phyloP scores from a whole-genome alignment of 2,329 filamentous ascomycete genomes.

The Cladosporium halotolerans region DNA sequence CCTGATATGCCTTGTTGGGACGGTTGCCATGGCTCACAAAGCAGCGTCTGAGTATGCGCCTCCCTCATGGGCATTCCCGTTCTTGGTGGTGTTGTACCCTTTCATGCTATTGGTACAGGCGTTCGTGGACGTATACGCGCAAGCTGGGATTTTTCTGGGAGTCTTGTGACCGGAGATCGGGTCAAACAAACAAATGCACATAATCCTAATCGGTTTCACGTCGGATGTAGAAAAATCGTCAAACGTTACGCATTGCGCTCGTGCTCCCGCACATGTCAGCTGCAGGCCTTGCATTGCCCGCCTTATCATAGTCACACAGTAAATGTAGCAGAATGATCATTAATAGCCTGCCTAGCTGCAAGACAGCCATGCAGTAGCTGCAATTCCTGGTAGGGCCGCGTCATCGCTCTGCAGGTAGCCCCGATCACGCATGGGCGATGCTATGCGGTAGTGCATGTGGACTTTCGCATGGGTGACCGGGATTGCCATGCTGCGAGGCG shows the following conservation, averaged over 20 bases:
- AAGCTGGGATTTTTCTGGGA: slow-evolving; percentile 11
- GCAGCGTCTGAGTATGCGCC: slow-evolving; percentile 18
- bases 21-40: slow-evolving; percentile 14
- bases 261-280: too few relatives aligned
- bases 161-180: background rate
- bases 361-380: too few relatives aligned
- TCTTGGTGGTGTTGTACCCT: slow-evolving; percentile 15
- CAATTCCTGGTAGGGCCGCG: background rate
- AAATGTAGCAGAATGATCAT: background rate
- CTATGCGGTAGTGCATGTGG: background rate
- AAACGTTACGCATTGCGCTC: too few relatives aligned
- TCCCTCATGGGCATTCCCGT: slow-evolving; percentile 13
- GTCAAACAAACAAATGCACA: too few relatives aligned
- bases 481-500: background rate
- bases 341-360: too few relatives aligned
- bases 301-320: background rate
- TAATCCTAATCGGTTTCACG: too few relatives aligned
- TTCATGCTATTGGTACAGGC: slow-evolving; percentile 13
- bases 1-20: slow-evolving; percentile 14
- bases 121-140: slow-evolving; percentile 16
- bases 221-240: too few relatives aligned
- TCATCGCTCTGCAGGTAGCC: slow-evolving; percentile 1
- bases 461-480: background rate
- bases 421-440: background rate
- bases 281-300: too few relatives aligned